Conservation (phyloP, 305 asterid species). For the Fraxinus ornus region DNA sequence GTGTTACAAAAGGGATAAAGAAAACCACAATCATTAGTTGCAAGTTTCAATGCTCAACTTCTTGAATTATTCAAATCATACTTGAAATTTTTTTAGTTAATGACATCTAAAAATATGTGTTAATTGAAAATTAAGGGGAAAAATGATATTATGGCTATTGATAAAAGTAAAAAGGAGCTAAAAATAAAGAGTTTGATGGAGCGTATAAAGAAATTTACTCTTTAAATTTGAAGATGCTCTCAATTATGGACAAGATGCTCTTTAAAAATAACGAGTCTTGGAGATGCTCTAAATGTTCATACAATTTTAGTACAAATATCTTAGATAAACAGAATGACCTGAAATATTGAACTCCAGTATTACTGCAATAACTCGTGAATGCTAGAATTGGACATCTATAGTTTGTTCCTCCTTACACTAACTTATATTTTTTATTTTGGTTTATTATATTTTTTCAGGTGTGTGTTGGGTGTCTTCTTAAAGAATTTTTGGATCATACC, state of each 20-base stretch:
- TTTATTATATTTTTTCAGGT: background rate
- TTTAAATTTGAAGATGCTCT: background rate
- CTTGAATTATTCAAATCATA: background rate
- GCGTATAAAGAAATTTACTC: background rate
- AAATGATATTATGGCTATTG: background rate
- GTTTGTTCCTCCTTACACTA: background rate
- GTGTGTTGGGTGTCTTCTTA: background rate
- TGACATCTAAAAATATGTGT: background rate
- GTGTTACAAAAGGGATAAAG: background rate
- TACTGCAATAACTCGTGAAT: background rate
- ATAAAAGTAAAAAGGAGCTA: background rate
- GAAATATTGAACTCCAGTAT: background rate
- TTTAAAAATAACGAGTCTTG: background rate
- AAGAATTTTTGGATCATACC: slow-evolving; percentile 37
- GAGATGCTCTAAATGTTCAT: background rate
- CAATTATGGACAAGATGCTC: background rate
- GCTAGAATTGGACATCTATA: background rate
- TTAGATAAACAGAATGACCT: slow-evolving; percentile 3
- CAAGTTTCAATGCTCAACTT: background rate
- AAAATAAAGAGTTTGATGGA: background rate
- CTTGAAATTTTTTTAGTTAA: background rate
- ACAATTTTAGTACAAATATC: background rate
- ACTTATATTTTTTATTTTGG: background rate
- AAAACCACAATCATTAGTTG: background rate
- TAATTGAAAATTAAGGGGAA: background rate